Evolutionary conservation across 495 filamentous ascomycete species (phyloP), one percentile per base, ranked within the genome.

Genomic region (Xylaria scruposa): DNA sequence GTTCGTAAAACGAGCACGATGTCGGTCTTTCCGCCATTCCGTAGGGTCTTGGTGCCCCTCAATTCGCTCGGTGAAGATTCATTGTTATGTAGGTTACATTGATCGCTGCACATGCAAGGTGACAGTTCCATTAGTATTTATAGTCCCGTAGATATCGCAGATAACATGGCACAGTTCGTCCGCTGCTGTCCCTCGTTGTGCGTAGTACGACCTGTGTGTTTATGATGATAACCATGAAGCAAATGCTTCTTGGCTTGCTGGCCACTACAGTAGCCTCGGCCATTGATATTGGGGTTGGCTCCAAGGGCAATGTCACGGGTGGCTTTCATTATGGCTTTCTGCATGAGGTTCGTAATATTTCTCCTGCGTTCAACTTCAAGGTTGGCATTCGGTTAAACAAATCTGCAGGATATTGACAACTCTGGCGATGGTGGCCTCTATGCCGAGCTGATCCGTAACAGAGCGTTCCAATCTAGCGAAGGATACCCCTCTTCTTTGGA

Each of bases 401-500:
- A 1, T 12, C 3, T 40, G 19, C 31, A 90, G 88, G 90, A 92
- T 77, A 91, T 91, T 81, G 90, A 92, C 78, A 89, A 92, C 77
- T 91, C 88, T 26, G 91, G 91, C 9, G 92, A 94, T 76, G 92
- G 92, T 8, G 92, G 92, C 17, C 88, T 94, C 49, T 93, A 94
- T 73, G 92, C 90, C 38, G 91, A 94, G 75, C 78, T 94, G 17
- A 89, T 94, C 36, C 84, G 83, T 38, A 94, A 94, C 79, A 88
- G 91, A 61, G 92, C 91, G n/a, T 93, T 94, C 71, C 83, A 85
- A 53, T 72, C 73, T 40, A 78, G 73, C 66, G 75, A 71, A 0
- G n/a, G 76, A 26, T 84, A 73, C 68, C 80, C 81, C 10, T 72
- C 73, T 7, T 84, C 82, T 12, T 79, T 91, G 26, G 84, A 86